Percentiles rank a stretch among this genome's conserved stretches.
Conservation (phyloP, 805 yeast species). For the Hanseniaspora valbyensis region DNA sequence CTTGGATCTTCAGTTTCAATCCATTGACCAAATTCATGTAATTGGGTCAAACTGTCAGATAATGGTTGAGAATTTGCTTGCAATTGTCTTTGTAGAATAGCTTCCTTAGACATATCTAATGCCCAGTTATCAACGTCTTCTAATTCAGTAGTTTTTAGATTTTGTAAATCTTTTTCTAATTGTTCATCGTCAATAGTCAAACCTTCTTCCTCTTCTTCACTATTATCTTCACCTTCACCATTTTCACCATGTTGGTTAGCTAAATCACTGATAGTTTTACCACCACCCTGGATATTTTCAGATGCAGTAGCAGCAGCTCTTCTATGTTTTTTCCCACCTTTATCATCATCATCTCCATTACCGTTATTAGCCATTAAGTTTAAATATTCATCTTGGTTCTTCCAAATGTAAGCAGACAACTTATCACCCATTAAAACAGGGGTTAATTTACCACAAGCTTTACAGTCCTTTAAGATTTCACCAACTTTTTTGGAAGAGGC, state of each 20-base stretch:
- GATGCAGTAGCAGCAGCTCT: conserved; percentile 80
- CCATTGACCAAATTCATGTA: conserved; percentile 86
- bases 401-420: conserved; percentile 72
- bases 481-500: conserved; percentile 47
- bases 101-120: conserved; percentile 93
- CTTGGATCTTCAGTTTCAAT: conserved; percentile 54
- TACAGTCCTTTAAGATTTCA: conserved; percentile 78
- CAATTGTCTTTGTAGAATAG: conserved; percentile 80
- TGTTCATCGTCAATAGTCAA: conserved; percentile 8
- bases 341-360: conserved; percentile 18
- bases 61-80: conserved; percentile 40
- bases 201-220: conserved; percentile 55
- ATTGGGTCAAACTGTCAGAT: conserved; percentile 37
- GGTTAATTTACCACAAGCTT: conserved; percentile 92
- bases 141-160: conserved; percentile 48
- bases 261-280: conserved; percentile 66
- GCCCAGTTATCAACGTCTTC: conserved; percentile 88
- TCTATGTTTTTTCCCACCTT: conserved; percentile 41
- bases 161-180: conserved; percentile 22
- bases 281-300: conserved; percentile 82
- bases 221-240: conserved; percentile 32
- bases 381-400: conserved; percentile 70
- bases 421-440: conserved; percentile 76
- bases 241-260: conserved; percentile 40
- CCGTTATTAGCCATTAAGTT: conserved; percentile 22